Evolutionary conservation across 2,329 filamentous ascomycete species (phyloP), one percentile per base, ranked within the genome.

Genomic region (Cercospora janseana): DNA sequence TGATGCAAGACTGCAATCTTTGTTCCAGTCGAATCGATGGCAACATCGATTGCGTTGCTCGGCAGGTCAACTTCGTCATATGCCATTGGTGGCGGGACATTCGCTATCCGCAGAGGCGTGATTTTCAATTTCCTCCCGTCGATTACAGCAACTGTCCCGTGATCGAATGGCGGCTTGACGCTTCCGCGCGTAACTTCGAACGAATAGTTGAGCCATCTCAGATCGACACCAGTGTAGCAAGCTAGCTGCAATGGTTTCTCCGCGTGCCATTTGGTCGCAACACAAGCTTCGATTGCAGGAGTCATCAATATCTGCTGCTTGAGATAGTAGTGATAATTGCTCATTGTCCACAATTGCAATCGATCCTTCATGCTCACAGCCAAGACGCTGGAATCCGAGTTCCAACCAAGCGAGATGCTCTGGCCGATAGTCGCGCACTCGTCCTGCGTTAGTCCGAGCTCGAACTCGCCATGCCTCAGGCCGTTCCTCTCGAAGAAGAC

Each of bases 401-500:
- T 98, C 93, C 93, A 98, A 40, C 80, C 78, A 10, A 98, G 74
- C 21, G 73, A 72, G 47, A 95, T 83, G 42, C 78, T 74, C 32
- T 77, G 76, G 8, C 76, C 77, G 59, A 78, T 74, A 1, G 73
- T 70, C 6, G 78, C 68, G 47, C 79, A 70, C 41, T 84, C 81
- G 52, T 82, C 78, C 9, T 79, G 73, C 3, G 77, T 80, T 26
- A 85, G 67, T 38, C 88, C 82, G 13, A 98, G 75, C n/a, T 82
- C 82, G 64, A 97, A 98, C 59, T 96, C 82, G 4, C 93, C 93
- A 69, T 98, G 93, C n/a, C 92, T 82, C 51, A 98, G 77, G n/a
- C 93, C 93, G 63, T 98, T 98, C 45, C 91, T 80, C 72, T 98
- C 93, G 61, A 98, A 98, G 70, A 98, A 98, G 3, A 95, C 83